Conservation (phyloP, 306 rosid genomes). For the Quercus aquifolioides region DNA sequence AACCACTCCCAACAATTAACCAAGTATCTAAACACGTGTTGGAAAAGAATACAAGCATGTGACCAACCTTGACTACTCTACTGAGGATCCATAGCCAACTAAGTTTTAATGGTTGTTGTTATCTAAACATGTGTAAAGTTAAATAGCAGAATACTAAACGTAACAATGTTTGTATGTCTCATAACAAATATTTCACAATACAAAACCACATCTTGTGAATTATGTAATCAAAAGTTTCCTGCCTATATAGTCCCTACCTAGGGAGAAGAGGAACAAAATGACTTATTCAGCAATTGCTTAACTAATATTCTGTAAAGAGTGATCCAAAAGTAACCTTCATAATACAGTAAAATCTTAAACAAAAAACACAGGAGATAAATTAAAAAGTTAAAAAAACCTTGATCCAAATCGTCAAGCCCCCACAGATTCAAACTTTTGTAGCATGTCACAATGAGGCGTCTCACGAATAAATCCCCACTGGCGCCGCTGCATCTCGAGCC, state of each 20-base stretch:
- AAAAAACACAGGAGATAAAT: slow-evolving; percentile 17
- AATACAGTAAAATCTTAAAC: slow-evolving; percentile 21
- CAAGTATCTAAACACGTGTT: background rate
- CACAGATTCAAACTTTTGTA: slow-evolving; percentile 46
- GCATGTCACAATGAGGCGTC: slow-evolving; percentile 87
- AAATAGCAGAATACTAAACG: background rate
- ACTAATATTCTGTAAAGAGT: slow-evolving; percentile 16
- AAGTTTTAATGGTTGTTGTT: too few species aligned
- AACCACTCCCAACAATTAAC: background rate
- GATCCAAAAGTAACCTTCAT: slow-evolving; percentile 12
- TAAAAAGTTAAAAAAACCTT: slow-evolving; percentile 31
- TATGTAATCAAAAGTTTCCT: background rate
- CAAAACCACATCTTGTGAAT: background rate
- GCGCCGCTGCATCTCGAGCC: slow-evolving; percentile 78
- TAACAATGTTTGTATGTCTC: background rate
- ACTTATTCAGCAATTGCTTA: slow-evolving; percentile 37
- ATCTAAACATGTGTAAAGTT: background rate
- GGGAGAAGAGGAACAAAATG: slow-evolving; percentile 11
- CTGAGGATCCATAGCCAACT: too few species aligned
- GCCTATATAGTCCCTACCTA: background rate
- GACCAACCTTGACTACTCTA: too few species aligned
- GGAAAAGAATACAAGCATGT: too few species aligned
- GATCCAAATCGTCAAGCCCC: slow-evolving; percentile 37
- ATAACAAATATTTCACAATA: background rate
- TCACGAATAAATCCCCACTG: slow-evolving; percentile 92